Base-by-base conservation (phyloP, 768 basidiomycete genomes). In the Lactifluus hygrophoroides region DNA sequence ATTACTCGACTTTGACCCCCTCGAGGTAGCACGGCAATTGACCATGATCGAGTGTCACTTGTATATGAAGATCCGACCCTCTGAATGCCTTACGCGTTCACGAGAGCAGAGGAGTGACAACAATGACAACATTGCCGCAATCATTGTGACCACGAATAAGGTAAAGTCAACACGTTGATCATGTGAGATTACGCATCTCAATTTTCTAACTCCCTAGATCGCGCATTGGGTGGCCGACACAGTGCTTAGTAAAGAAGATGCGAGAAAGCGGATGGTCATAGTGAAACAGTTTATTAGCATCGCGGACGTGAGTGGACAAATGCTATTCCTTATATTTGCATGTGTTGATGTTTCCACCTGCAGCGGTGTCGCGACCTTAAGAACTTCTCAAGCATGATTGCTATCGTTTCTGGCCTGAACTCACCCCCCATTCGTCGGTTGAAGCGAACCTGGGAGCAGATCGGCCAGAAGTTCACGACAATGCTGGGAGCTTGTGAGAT, bases 301-400 rank as follows among this genome's bases (percentile, higher is more conserved):
- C 42, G 95, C 96, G 35, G 93, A 97, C 63, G 94, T 95, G 60
- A 69, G 90, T 76, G 10, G 34, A 43, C 30, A 19, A 28, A 5
- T 35, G 2, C 7, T 11, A n/a, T 17, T 60, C 19, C 21, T 49
- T 58, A 21, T 50, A 45, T 61, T 17, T 47, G 54, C n/a, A 63
- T 56, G 46, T 8, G 44, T 14, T 52, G 23, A 58, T 51, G n/a
- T n/a, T n/a, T 13, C 23, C 10, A 45, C 35, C 16, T 11, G 8
- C 63, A 97, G 94, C 89, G 90, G 30, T 95, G 94, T 70, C 88
- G 91, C 46, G 71, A 73, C 17, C 73, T 97, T 64, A 90, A 94
- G 70, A 98, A 98, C 72, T 97, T 92, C 73, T 94, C 94, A 19
- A 90, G 86, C n/a, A 91, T 98, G 86, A 90, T 93, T 58, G 93